Evolutionary conservation across 805 yeast species (phyloP), one percentile per base, ranked within the genome.

Genomic region (Candida palmyrensis): DNA sequence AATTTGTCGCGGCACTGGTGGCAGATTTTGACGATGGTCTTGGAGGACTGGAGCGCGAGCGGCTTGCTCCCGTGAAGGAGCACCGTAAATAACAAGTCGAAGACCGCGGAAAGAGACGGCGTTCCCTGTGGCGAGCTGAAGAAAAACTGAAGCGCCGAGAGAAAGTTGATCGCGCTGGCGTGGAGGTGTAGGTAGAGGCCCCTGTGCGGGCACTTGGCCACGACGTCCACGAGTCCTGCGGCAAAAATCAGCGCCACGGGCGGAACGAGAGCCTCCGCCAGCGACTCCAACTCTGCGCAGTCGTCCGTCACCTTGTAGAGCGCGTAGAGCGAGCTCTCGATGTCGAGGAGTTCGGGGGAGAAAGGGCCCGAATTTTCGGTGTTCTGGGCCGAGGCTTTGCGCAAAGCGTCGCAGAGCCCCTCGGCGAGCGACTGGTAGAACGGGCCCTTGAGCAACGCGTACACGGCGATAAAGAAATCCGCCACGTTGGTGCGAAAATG

Each of bases 391-490:
- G 7, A 22, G 14, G 6, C 27, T 5, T 16, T 25, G 8, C 8
- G 10, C 6, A 30, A 3, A 21, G 51, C 50, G 1, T 44, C 36
- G 4, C 55, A 37, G 2, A 75, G 53, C 21, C 61, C 62, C 6
- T 49, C 44, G 1, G 62, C 44, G 18, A 84, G 51, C 14, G 56
- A 63, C 4, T 62, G 59, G 41, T 73, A 74, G 23, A 85, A 53
- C 2, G 68, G 58, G 0, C 53, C 35, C 24, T 83, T 85, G 23
- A 86, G 64, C 4, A 84, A 62, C 1, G 87, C 74, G 61, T 81
- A 85, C 2, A 81, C 56, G 0, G 76, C 65, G 35, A 87, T 92
- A 42, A 85, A 74, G 24, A 89, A 66, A 44, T 92, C 97, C 1
- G 81, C 73, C 7, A 82, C 81, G 40, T 82, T 90, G 20, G 75